Percentiles rank a stretch among this genome's conserved stretches.
Evolutionary conservation across 2,329 filamentous ascomycete species (phyloP).

Genomic region (Tolypocladium ovalisporum): DNA sequence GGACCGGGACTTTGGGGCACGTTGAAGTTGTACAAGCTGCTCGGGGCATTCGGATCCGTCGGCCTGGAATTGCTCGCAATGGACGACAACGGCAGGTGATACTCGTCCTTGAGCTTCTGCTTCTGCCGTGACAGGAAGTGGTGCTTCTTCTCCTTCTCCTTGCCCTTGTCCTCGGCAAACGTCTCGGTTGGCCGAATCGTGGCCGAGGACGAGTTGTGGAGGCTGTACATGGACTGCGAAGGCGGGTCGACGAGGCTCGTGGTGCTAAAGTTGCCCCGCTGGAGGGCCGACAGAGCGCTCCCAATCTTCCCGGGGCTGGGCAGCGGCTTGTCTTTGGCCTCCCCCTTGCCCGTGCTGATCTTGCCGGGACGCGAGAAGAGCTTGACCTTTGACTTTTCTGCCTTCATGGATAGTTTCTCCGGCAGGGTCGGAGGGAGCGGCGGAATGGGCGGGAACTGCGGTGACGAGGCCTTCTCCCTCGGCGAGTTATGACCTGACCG

Average conservation of each 20-base stretch:
- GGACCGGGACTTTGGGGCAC: conserved; percentile 61
- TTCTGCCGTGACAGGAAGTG: conserved; percentile 73
- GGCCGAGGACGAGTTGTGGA: conserved; percentile 66
- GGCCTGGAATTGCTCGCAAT: conserved; percentile 67
- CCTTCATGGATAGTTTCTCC: conserved; percentile 45
- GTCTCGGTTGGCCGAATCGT: conserved; percentile 59
- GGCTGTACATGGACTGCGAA: conserved; percentile 55
- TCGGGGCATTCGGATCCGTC: conserved; percentile 63
- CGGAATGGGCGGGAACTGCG: conserved; percentile 26
- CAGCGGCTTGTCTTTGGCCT: conserved; percentile 53
- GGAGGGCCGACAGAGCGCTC: conserved; percentile 54
- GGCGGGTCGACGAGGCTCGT: conserved; percentile 56
- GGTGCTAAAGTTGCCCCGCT: conserved; percentile 59
- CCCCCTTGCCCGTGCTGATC: conserved; percentile 55
- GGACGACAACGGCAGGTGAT: conserved; percentile 61
- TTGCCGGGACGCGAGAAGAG: conserved; percentile 70
- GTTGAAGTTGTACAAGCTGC: conserved; percentile 69
- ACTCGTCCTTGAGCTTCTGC: conserved; percentile 67
- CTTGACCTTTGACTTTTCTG: conserved; percentile 70
- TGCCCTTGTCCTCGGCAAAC: conserved; percentile 36
- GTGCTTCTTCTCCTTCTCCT: conserved; percentile 59
- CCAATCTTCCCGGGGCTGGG: conserved; percentile 65
- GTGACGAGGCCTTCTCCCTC: conserved; percentile 23
- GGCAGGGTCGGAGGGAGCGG: conserved; percentile 27
- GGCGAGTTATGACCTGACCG: conserved; percentile 47